Percentiles rank a stretch among this genome's conserved stretches.
phyloP scores from a whole-genome alignment of 345 rosid genomes.

The Syzygium oleosum region DNA sequence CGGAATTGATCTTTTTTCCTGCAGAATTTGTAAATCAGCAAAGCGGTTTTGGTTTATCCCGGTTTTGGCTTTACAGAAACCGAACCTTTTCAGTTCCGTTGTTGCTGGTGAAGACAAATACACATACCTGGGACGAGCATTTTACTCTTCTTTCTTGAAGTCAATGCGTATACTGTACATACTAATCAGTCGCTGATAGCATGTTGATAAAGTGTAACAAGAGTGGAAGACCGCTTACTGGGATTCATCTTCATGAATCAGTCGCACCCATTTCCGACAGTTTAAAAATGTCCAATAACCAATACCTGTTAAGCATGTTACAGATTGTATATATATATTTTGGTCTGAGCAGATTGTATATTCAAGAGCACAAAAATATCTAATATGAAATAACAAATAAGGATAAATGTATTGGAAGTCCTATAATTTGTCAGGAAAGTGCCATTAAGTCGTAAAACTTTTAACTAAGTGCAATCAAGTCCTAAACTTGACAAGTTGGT shows the following conservation, averaged over 20 bases:
- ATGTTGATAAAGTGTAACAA: not conserved
- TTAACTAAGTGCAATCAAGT: too few species aligned
- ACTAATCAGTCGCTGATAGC: not conserved
- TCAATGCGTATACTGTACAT: not conserved
- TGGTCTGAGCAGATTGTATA: too few species aligned
- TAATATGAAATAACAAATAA: too few species aligned
- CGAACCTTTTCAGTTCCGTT: not conserved
- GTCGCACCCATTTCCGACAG: not conserved
- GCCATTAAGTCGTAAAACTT: too few species aligned
- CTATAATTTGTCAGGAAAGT: too few species aligned
- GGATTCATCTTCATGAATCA: not conserved
- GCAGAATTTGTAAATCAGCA: not conserved
- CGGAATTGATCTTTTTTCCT: not conserved
- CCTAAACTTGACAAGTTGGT: too few species aligned
- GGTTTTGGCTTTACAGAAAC: not conserved
- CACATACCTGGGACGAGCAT: not conserved
- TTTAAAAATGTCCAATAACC: not conserved
- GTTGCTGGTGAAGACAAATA: not conserved
- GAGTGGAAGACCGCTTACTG: not conserved
- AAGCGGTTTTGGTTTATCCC: not conserved
- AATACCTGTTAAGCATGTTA: too few species aligned
- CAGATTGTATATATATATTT: too few species aligned
- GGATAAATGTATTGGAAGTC: too few species aligned
- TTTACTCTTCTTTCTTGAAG: not conserved
- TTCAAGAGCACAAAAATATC: too few species aligned